Percentiles rank a stretch among this genome's conserved stretches.
These are phyloP conservation scores for Misopates orontium DNA, from an alignment of 257 asterid genomes.

Conservation along the genomic window DNA sequence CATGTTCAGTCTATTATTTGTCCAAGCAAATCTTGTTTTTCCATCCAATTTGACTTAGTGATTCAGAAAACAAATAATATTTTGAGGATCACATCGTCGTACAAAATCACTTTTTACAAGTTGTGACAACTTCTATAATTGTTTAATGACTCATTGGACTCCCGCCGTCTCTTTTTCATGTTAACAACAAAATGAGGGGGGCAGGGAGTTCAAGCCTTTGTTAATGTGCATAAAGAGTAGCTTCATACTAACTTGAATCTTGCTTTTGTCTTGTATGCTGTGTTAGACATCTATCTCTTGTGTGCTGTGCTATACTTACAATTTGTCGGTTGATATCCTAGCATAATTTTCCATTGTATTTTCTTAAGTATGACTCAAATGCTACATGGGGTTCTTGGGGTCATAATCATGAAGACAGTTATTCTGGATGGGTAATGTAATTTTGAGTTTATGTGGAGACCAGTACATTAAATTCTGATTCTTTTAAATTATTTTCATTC, in stretches of 20 bases:
- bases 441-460: slow-evolving; percentile 5
- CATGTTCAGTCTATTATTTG: slow-evolving; percentile 3
- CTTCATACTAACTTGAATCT: not conserved
- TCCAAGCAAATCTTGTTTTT: not conserved
- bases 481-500: slow-evolving; percentile 29
- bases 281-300: not conserved
- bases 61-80: not conserved
- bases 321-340: slow-evolving; percentile 6
- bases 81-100: not conserved
- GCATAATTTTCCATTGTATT: not conserved
- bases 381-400: too few relatives aligned
- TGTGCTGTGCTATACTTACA: not conserved
- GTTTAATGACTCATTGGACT: slow-evolving; percentile 12
- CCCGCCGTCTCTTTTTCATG: slow-evolving; percentile 10
- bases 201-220: not conserved
- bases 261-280: too few relatives aligned
- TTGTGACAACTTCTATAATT: not conserved
- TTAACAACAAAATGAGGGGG: slow-evolving; percentile 7
- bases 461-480: slow-evolving; percentile 26
- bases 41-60: not conserved
- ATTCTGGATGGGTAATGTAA: slow-evolving; percentile 19
- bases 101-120: not conserved
- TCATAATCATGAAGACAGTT: slow-evolving; percentile 9
- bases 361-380: too few relatives aligned
- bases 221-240: slow-evolving; percentile 7